These are phyloP conservation scores for Sporothrix protearum DNA, from an alignment of 2,329 filamentous ascomycete species.

Conservation along the genomic window DNA sequence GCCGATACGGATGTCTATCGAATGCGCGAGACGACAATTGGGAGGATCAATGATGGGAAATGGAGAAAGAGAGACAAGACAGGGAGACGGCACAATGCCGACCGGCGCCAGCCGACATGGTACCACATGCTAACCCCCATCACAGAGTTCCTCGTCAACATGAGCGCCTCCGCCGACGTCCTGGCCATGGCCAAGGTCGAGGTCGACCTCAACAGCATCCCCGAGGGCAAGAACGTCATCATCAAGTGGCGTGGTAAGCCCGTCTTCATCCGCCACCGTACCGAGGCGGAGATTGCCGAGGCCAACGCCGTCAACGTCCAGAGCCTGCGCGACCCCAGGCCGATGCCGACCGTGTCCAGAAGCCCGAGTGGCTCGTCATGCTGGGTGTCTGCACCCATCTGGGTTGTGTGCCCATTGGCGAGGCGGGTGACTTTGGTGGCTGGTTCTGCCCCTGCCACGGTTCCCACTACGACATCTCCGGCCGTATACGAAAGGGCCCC, in stretches of 20 bases:
- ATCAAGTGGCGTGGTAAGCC: slow-evolving; percentile 99
- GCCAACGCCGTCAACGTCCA: slow-evolving; percentile 84
- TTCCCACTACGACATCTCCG: slow-evolving; percentile 99
- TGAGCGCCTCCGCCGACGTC: slow-evolving; percentile 98
- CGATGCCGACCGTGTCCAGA: slow-evolving; percentile 91
- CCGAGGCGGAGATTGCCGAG: slow-evolving; percentile 85
- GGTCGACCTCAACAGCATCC: slow-evolving; percentile 86
- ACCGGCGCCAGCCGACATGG: background rate
- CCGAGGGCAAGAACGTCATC: slow-evolving; percentile 99
- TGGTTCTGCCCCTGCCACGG: slow-evolving; percentile 99
- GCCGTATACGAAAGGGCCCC: slow-evolving; percentile 94
- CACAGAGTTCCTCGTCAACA: slow-evolving; percentile 98
- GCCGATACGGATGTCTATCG: background rate
- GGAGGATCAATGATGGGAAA: background rate
- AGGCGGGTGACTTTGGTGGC: slow-evolving; percentile 95
- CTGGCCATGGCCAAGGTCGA: slow-evolving; percentile 99
- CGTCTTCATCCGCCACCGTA: slow-evolving; percentile 99
- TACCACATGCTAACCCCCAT: background rate
- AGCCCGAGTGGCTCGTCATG: slow-evolving; percentile 99
- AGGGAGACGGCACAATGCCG: background rate
- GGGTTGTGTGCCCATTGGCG: slow-evolving; percentile 97
- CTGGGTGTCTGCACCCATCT: slow-evolving; percentile 98
- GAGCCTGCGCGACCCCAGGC: slow-evolving; percentile 80
- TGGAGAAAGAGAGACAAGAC: background rate
- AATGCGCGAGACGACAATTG: background rate